Evolutionary conservation across 257 asterid species (phyloP).

Genomic region (Fraxinus americana): DNA sequence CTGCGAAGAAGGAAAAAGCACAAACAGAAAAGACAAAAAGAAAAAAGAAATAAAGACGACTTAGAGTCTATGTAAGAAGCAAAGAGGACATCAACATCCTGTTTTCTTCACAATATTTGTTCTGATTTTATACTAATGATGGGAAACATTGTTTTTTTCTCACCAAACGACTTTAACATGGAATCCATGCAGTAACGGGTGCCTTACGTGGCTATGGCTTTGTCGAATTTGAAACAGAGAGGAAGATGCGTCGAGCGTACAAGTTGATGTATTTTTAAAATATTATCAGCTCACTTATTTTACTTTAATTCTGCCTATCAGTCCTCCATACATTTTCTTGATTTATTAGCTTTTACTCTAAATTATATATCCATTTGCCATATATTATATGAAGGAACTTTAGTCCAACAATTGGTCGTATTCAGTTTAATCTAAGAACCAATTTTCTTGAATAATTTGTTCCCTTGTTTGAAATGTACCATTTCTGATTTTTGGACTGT

Average conservation of each 20-base stretch:
- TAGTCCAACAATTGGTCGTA: too few species aligned
- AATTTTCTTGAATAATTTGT: too few species aligned
- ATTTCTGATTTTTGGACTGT: too few species aligned
- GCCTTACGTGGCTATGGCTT: constrained; percentile 95
- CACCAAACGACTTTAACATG: constrained; percentile 13
- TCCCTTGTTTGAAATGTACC: too few species aligned
- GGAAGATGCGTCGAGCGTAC: constrained; percentile 86
- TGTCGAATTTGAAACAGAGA: constrained; percentile 86
- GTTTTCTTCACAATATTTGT: constrained; percentile 9
- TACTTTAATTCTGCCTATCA: background rate
- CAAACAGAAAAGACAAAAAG: background rate
- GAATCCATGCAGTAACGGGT: constrained; percentile 69
- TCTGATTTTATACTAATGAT: background rate
- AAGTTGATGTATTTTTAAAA: constrained; percentile 42
- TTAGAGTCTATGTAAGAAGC: background rate
- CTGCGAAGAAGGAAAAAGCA: background rate
- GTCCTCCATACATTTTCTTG: background rate
- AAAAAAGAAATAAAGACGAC: background rate
- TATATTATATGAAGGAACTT: background rate
- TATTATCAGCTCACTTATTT: constrained; percentile 4
- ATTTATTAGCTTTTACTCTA: background rate
- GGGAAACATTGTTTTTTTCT: background rate
- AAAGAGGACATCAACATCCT: constrained; percentile 11
- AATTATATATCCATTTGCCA: background rate
- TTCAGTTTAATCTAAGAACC: too few species aligned